Conservation (phyloP, 495 filamentous ascomycete genomes). For the Penicillium macrosclerotiorum region DNA sequence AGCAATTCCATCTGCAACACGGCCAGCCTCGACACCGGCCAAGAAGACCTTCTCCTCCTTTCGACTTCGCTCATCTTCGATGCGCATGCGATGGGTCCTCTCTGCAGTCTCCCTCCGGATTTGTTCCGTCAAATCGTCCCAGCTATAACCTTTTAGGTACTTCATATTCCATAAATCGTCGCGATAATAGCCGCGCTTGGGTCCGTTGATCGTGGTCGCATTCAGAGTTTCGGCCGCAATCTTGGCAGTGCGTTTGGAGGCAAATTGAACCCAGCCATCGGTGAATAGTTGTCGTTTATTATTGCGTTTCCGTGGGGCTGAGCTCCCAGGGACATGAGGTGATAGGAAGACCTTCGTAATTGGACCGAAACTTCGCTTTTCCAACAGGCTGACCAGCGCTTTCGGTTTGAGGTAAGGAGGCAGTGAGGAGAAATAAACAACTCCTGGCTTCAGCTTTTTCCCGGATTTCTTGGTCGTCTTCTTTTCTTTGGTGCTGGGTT, state of each 20-base stretch:
- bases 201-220: conserved; percentile 75
- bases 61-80: conserved; percentile 73
- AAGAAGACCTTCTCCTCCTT: conserved; percentile 84
- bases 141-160: conserved; percentile 82
- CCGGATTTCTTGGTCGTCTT: conserved; percentile 15
- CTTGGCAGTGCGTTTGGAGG: conserved; percentile 74
- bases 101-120: conserved; percentile 80
- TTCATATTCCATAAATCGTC: conserved; percentile 90
- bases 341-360: conserved; percentile 86
- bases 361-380: conserved; percentile 63
- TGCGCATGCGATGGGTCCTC: conserved; percentile 69
- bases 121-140: conserved; percentile 64
- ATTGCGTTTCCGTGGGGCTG: conserved; percentile 58
- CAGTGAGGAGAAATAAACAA: conserved; percentile 85
- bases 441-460: conserved; percentile 24
- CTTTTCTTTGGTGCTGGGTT: background rate
- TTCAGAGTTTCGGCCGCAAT: conserved; percentile 82
- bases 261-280: conserved; percentile 95
- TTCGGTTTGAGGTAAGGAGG: conserved; percentile 92
- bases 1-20: conserved; percentile 69
- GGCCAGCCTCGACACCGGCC: conserved; percentile 77
- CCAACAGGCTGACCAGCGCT: conserved; percentile 42
- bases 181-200: conserved; percentile 84
- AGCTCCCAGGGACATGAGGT: conserved; percentile 70
- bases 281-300: conserved; percentile 86